Conservation (phyloP, 495 filamentous ascomycete genomes). For the Podospora pseudocomata region DNA sequence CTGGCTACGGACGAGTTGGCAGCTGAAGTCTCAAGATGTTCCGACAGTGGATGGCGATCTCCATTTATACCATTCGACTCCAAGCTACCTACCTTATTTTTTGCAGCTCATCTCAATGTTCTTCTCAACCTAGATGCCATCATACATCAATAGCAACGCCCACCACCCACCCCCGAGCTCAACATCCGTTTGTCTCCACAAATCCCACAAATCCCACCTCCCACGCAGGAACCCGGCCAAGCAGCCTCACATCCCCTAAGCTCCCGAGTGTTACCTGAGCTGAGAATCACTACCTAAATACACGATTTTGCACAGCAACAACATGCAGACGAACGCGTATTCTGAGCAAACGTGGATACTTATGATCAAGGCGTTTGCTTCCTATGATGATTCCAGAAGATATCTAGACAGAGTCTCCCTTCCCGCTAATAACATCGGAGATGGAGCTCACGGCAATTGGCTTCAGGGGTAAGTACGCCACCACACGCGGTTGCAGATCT, state of each 20-base stretch:
- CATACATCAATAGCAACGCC: too few species aligned
- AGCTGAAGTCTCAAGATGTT: background rate
- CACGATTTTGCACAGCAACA: background rate
- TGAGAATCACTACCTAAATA: background rate
- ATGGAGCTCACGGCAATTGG: background rate
- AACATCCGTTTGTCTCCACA: background rate
- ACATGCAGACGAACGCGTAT: too few species aligned
- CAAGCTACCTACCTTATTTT: too few species aligned
- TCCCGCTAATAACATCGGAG: too few species aligned
- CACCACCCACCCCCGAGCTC: background rate
- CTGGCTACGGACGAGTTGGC: background rate
- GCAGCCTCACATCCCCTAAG: background rate
- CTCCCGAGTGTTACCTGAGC: background rate
- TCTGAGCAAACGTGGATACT: too few species aligned
- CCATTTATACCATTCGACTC: too few species aligned
- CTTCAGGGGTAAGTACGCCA: background rate
- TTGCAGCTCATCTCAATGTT: too few species aligned
- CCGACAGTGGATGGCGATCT: background rate
- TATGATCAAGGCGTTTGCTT: too few species aligned
- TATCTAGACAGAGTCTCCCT: background rate
- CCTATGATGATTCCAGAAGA: background rate
- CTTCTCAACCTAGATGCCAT: too few species aligned
- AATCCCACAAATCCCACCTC: background rate
- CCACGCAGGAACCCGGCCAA: background rate
- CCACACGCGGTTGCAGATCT: background rate